Conservation (phyloP, 1,139 yeast genomes). For the Arxiozyma telluris region DNA sequence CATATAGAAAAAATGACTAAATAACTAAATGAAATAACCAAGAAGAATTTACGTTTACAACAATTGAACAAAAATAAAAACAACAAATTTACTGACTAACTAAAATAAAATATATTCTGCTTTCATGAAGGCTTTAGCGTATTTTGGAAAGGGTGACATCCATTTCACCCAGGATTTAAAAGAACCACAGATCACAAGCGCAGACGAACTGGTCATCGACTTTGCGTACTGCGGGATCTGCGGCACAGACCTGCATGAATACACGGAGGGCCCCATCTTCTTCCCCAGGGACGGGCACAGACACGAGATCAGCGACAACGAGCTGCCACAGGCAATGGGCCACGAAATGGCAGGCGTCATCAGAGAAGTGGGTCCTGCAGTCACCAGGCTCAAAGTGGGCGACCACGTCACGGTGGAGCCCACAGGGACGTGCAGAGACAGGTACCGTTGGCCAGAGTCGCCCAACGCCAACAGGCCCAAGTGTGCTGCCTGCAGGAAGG, state of each 20-base stretch:
- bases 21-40: background rate
- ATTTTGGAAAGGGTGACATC: conserved; percentile 42
- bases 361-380: conserved; percentile 32
- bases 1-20: background rate
- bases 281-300: conserved; percentile 32
- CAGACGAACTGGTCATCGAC: conserved; percentile 43
- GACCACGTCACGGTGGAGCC: conserved; percentile 46
- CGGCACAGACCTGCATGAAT: conserved; percentile 52
- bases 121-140: conserved; percentile 47
- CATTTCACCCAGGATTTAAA: conserved; percentile 37
- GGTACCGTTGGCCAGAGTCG: conserved; percentile 28
- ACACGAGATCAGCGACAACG: conserved; percentile 31
- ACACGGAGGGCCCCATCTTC: conserved; percentile 44
- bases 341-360: conserved; percentile 50
- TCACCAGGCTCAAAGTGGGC: conserved; percentile 31
- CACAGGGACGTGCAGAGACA: conserved; percentile 45
- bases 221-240: conserved; percentile 51
- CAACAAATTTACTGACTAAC: background rate
- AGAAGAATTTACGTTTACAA: background rate
- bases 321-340: conserved; percentile 44
- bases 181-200: conserved; percentile 38
- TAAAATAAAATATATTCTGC: background rate
- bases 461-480: conserved; percentile 18
- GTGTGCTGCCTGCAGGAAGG: conserved; percentile 41
- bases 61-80: background rate